Base-by-base conservation (phyloP, 176 grass and related monocot species). In the Elymus sibiricus region DNA sequence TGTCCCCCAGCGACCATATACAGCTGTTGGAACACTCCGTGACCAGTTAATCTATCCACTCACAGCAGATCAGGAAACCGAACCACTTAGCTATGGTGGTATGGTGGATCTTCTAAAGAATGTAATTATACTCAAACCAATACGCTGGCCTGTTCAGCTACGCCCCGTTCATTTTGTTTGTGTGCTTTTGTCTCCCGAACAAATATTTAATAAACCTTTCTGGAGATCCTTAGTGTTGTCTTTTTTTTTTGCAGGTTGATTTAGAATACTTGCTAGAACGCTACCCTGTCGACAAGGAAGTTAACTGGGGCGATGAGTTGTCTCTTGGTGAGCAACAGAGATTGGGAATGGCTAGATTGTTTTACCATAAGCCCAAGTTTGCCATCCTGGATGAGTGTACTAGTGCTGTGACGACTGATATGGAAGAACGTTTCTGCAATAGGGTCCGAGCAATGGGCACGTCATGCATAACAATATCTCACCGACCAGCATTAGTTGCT, bases 351-450 rank as follows among this genome's bases (percentile, higher is more conserved):
- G 96, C 96, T 69, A 90, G 96, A 77, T 86, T 98, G 74, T 98
- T 98, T 86, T 95, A 98, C 72, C 96, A 98, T 86, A 95, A 91
- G 79, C 96, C 96, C 32, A 98, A 92, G 83, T 98, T 98, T 88
- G 96, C 96, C 66, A 98, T 98, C 93, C 82, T 98, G 78, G 96
- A 98, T 86, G 96, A 98, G 80, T 98, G 96, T 80, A 98, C 96
- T 63, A 98, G 96, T 84, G 96, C 96, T 49, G 96, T 98, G 47
- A 98, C 96, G 86, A 98, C 90, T 44, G 92, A 98, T 85, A 98
- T 98, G 96, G 96, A 98, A 85, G 93, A 98, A 72, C 96, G 96
- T 13, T 98, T 98, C 84, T 98, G 96, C 86, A 86, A 82, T 55
- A 89, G 89, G 75, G 96, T 98, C 78, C 88, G 78, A 86, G 94